Conservation (phyloP, 2,329 filamentous ascomycete species). For the Lecanosticta acicola region DNA sequence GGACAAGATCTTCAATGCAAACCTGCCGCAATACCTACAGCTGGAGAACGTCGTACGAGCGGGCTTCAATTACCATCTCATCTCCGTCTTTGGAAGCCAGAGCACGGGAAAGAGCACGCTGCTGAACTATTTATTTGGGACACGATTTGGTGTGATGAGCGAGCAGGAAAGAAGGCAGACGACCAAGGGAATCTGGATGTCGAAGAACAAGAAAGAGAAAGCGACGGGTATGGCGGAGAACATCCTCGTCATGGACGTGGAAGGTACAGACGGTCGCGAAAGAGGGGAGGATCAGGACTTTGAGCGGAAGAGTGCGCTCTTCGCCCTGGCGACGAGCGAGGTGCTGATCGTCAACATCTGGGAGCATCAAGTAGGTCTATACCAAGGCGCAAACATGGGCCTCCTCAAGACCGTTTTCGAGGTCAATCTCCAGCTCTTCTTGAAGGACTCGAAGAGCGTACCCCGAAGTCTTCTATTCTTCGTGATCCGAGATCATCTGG, state of each 20-base stretch:
- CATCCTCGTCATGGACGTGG: slow-evolving; percentile 98
- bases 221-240: slow-evolving; percentile 78
- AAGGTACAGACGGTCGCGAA: slow-evolving; percentile 94
- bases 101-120: slow-evolving; percentile 97
- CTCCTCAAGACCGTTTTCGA: slow-evolving; percentile 98
- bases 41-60: slow-evolving; percentile 74
- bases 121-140: slow-evolving; percentile 92
- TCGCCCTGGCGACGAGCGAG: slow-evolving; percentile 94
- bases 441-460: slow-evolving; percentile 89
- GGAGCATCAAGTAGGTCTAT: slow-evolving; percentile 97
- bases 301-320: slow-evolving; percentile 94
- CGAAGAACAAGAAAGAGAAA: slow-evolving; percentile 73
- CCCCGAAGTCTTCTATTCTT: slow-evolving; percentile 94
- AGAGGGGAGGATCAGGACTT: slow-evolving; percentile 98
- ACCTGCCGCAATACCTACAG: slow-evolving; percentile 74
- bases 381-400: slow-evolving; percentile 98
- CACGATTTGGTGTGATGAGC: slow-evolving; percentile 95
- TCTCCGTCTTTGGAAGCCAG: slow-evolving; percentile 97
- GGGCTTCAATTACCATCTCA: slow-evolving; percentile 98
- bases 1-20: slow-evolving; percentile 92
- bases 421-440: slow-evolving; percentile 92
- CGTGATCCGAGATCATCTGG: slow-evolving; percentile 95
- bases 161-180: slow-evolving; percentile 91
- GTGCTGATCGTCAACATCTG: slow-evolving; percentile 98
- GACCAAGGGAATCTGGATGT: slow-evolving; percentile 99